Evolutionary conservation across 1,139 yeast species (phyloP).

Genomic region (Candida sojae): DNA sequence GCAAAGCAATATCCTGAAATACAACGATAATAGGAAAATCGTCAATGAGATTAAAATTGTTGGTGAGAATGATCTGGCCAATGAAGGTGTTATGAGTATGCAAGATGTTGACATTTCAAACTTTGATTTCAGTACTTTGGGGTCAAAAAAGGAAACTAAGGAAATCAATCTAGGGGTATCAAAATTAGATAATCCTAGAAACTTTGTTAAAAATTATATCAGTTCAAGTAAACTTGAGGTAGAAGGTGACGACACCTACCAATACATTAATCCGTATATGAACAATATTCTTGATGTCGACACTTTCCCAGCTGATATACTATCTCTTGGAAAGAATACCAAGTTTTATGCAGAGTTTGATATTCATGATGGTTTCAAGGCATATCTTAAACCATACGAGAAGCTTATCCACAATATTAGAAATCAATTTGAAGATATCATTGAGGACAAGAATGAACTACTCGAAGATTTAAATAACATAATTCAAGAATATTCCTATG

Average conservation of each 20-base stretch:
- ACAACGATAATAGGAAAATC: constrained; percentile 30
- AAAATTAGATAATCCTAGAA: not conserved
- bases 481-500: constrained; percentile 57
- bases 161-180: constrained; percentile 16
- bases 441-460: constrained; percentile 70
- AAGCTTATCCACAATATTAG: constrained; percentile 43
- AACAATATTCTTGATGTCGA: constrained; percentile 28
- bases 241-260: constrained; percentile 16
- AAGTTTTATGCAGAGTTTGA: constrained; percentile 38
- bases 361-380: constrained; percentile 47
- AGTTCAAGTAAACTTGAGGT: constrained; percentile 7
- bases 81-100: constrained; percentile 2
- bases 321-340: constrained; percentile 9
- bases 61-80: constrained; percentile 6
- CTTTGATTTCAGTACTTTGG: constrained; percentile 6
- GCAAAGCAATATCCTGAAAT: constrained; percentile 32
- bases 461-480: constrained; percentile 54
- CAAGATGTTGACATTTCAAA: constrained; percentile 18
- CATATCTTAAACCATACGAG: constrained; percentile 49
- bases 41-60: constrained; percentile 32
- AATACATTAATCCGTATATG: constrained; percentile 20
- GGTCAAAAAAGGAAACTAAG: not conserved
- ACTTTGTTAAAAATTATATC: constrained; percentile 16
- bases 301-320: constrained; percentile 32
- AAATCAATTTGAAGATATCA: constrained; percentile 27